A percentile compares a stretch with the other conserved stretches of the same genome.
Conservation (phyloP, 768 basidiomycete genomes). For the Roridomyces roridus region DNA sequence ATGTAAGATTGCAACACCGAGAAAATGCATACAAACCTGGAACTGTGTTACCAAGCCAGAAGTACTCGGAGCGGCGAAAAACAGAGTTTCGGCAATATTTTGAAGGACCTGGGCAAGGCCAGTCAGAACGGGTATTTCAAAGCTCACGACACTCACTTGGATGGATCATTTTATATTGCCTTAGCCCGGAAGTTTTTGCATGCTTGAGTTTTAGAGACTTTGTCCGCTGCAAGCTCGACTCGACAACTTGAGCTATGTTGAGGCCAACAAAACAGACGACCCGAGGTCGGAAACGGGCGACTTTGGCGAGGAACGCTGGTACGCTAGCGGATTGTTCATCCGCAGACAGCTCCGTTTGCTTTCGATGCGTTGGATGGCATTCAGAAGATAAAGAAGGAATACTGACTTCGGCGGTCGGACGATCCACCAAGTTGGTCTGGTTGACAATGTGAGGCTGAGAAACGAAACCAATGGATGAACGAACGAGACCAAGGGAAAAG, state of each 20-base stretch:
- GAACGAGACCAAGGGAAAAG: constrained; percentile 71
- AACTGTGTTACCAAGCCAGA: constrained; percentile 77
- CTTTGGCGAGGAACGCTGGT: constrained; percentile 63
- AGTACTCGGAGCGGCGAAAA: constrained; percentile 80
- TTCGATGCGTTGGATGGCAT: background rate
- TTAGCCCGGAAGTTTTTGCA: constrained; percentile 45
- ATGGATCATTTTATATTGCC: constrained; percentile 58
- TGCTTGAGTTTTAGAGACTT: constrained; percentile 5
- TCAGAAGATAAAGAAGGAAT: background rate
- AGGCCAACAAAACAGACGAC: constrained; percentile 84
- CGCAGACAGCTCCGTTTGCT: constrained; percentile 62
- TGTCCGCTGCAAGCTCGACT: constrained; percentile 33
- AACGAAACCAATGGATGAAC: background rate
- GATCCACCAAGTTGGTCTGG: constrained; percentile 78
- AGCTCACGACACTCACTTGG: constrained; percentile 2
- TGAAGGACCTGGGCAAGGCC: background rate
- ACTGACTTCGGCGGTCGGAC: constrained; percentile 68
- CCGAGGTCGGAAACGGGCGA: constrained; percentile 60
- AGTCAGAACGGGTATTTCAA: background rate
- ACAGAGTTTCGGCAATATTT: constrained; percentile 58
- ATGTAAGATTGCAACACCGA: background rate
- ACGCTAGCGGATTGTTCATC: constrained; percentile 61
- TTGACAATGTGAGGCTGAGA: background rate
- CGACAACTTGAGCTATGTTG: constrained; percentile 54
- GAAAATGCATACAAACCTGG: constrained; percentile 66